phyloP scores from a whole-genome alignment of 1,284 basidiomycete genomes.

The Melanopsichium pennsylvanicum region DNA sequence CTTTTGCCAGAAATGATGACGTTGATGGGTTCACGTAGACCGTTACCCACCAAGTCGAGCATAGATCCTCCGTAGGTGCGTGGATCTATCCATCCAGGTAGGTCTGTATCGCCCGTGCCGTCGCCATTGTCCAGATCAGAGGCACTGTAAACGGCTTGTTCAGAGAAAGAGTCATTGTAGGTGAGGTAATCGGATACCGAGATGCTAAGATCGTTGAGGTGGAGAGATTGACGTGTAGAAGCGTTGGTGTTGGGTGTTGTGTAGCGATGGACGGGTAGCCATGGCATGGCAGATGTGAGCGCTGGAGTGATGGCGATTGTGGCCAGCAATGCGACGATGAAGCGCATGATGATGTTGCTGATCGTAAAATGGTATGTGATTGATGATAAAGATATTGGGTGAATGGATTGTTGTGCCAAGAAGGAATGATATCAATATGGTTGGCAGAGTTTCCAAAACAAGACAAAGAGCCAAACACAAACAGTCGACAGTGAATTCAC shows the following conservation, averaged over 20 bases:
- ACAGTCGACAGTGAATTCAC: too few species aligned
- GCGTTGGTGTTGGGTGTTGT: slow-evolving; percentile 1
- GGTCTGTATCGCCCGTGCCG: slow-evolving; percentile 31
- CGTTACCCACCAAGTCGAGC: slow-evolving; percentile 71
- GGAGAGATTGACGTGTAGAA: slow-evolving; percentile 22
- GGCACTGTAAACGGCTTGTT: slow-evolving; percentile 33
- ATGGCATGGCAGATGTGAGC: slow-evolving; percentile 15
- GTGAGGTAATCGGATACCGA: slow-evolving; percentile 14
- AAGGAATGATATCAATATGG: too few species aligned
- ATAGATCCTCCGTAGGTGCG: slow-evolving; percentile 50
- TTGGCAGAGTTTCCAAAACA: too few species aligned
- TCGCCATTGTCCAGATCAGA: slow-evolving; percentile 42
- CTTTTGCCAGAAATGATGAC: slow-evolving; percentile 83
- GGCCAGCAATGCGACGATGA: slow-evolving; percentile 5
- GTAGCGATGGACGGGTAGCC: slow-evolving; percentile 22
- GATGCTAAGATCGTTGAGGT: slow-evolving; percentile 26
- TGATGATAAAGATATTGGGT: not conserved
- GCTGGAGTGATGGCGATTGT: not conserved
- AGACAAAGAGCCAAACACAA: too few species aligned
- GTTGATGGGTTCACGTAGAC: slow-evolving; percentile 88
- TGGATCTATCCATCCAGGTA: slow-evolving; percentile 53
- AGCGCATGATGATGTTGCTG: slow-evolving; percentile 22
- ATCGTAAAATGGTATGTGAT: too few species aligned
- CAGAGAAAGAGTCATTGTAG: slow-evolving; percentile 38
- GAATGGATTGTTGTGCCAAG: not conserved